A percentile compares a stretch with the other conserved stretches of the same genome.
phyloP scores from a whole-genome alignment of 768 basidiomycete genomes.

The Termitomyces sp. region DNA sequence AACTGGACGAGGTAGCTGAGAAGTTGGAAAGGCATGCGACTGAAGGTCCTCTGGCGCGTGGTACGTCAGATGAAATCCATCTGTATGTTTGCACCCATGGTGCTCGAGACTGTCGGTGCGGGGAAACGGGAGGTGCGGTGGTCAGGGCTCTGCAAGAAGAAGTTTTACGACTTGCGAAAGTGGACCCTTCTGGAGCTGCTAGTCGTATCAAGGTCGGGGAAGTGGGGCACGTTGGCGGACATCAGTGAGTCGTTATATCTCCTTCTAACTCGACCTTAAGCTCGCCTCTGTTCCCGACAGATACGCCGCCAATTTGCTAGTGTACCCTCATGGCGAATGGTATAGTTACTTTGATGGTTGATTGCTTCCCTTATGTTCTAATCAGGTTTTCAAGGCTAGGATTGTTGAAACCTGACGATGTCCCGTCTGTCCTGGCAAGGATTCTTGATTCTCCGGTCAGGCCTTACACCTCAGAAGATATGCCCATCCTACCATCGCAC shows the following conservation, averaged over 20 bases:
- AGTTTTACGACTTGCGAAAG: conserved; percentile 30
- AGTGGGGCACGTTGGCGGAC: conserved; percentile 78
- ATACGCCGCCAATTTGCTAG: conserved; percentile 63
- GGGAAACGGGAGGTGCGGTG: conserved; percentile 55
- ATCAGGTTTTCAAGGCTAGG: conserved; percentile 50
- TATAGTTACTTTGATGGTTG: conserved; percentile 23
- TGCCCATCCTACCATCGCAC: conserved; percentile 38
- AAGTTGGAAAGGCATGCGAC: conserved; percentile 26
- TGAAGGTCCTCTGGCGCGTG: conserved; percentile 6
- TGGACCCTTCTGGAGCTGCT: conserved; percentile 19
- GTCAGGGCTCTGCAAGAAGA: conserved; percentile 49
- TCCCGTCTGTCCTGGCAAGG: conserved; percentile 44
- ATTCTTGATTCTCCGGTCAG: conserved; percentile 25
- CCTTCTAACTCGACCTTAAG: not conserved
- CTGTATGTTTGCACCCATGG: conserved; percentile 80
- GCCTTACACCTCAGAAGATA: conserved; percentile 17
- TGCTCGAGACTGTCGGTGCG: conserved; percentile 75
- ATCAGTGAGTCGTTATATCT: conserved; percentile 38
- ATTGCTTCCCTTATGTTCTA: not conserved
- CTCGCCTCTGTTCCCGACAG: conserved; percentile 23
- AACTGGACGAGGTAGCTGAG: conserved; percentile 41
- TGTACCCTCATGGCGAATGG: conserved; percentile 75
- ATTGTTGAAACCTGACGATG: conserved; percentile 49
- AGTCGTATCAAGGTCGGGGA: conserved; percentile 47
- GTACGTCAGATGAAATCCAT: conserved; percentile 23